Conservation (phyloP, 164 flowering plant genomes). For the Amborella trichopoda region DNA sequence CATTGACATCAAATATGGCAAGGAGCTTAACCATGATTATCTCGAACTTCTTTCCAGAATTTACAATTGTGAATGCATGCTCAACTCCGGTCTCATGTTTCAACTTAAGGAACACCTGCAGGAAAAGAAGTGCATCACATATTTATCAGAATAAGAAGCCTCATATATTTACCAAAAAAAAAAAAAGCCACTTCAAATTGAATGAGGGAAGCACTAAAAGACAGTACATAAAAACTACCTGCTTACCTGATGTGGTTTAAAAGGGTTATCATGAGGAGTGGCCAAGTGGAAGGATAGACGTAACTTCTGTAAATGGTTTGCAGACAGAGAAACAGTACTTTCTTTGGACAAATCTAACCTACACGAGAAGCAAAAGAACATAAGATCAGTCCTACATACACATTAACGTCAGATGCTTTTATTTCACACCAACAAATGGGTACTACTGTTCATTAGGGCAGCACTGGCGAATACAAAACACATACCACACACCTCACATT, state of each 20-base stretch:
- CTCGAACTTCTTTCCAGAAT: conserved; percentile 59
- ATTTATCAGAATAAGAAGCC: no score
- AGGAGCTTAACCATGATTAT: conserved; percentile 50
- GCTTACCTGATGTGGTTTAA: conserved; percentile 86
- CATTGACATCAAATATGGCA: neutral
- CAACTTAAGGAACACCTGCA: conserved; percentile 83
- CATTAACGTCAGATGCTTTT: no score
- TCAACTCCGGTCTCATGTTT: conserved; percentile 79
- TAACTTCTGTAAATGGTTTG: conserved; percentile 93
- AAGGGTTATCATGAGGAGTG: conserved; percentile 48
- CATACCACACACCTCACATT: no score
- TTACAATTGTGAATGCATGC: conserved; percentile 65
- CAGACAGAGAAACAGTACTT: conserved; percentile 49
- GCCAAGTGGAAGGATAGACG: conserved; percentile 58
- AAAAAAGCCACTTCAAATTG: neutral
- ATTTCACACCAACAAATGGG: no score
- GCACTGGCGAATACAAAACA: no score
- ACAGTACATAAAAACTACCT: neutral
- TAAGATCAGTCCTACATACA: no score
- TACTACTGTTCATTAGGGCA: no score
- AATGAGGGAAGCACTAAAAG: conserved; percentile 1
- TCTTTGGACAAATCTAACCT: conserved; percentile 62
- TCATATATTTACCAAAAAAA: no score
- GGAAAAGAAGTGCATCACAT: conserved; percentile 11
- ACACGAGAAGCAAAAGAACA: no score